Evolutionary conservation across 1,284 basidiomycete species (phyloP).

Genomic region (Ustilago xerochloae): DNA sequence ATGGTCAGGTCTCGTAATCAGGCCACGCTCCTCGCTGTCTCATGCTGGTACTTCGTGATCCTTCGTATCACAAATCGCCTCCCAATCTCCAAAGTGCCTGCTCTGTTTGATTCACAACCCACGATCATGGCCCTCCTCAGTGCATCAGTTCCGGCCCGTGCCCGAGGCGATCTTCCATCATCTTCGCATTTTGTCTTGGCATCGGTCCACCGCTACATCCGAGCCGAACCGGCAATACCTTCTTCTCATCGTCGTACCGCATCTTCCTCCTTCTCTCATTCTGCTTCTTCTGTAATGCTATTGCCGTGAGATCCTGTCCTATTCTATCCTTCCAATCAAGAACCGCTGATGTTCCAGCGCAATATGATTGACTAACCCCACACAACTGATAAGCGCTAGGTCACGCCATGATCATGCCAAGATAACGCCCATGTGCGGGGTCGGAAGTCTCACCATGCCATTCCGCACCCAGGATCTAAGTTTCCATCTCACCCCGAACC

Average conservation of each 20-base stretch:
- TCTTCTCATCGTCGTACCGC: not conserved
- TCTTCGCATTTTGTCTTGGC: slow-evolving; percentile 24
- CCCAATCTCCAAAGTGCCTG: not conserved
- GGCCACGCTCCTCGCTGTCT: not conserved
- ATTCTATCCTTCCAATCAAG: slow-evolving; percentile 16
- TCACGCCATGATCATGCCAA: slow-evolving; percentile 11
- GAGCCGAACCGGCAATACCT: not conserved
- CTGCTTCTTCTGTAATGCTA: not conserved
- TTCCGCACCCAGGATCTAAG: not conserved
- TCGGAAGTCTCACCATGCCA: too few species aligned
- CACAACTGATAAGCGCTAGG: slow-evolving; percentile 7
- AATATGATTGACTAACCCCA: slow-evolving; percentile 20
- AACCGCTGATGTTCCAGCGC: not conserved
- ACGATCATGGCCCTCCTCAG: not conserved
- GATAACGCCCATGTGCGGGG: not conserved
- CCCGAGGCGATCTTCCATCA: not conserved
- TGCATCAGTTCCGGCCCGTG: not conserved
- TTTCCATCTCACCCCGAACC: not conserved
- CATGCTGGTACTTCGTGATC: not conserved
- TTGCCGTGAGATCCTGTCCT: not conserved
- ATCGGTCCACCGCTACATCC: slow-evolving; percentile 11
- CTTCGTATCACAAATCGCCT: not conserved
- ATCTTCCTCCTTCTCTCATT: not conserved
- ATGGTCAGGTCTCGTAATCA: too few species aligned
- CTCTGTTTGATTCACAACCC: not conserved